Conservation (phyloP, 163 green algal species). For the Picocystis sp. region DNA sequence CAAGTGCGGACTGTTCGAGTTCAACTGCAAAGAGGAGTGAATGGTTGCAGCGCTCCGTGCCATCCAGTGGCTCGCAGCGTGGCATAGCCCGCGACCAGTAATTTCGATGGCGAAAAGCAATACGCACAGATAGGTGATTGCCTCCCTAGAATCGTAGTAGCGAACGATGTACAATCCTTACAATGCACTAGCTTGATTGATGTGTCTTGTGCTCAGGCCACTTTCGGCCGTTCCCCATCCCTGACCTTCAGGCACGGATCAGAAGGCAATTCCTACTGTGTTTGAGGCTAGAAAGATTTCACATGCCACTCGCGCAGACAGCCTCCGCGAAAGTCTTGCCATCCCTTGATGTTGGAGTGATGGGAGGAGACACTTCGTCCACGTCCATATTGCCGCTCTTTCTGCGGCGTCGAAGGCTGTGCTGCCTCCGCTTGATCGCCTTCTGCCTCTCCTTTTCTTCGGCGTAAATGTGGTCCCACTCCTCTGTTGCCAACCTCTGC, state of each 20-base stretch:
- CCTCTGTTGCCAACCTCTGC: slow-evolving; percentile 8
- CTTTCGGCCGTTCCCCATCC: neutral
- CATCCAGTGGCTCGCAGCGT: neutral
- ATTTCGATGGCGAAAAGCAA: too few relatives aligned
- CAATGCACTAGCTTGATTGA: too few relatives aligned
- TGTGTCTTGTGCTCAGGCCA: neutral
- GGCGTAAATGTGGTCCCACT: slow-evolving; percentile 17
- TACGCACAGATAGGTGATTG: too few relatives aligned
- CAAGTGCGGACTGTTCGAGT: slow-evolving; percentile 12
- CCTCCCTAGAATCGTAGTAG: too few relatives aligned
- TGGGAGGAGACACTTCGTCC: too few relatives aligned
- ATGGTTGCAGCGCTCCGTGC: neutral
- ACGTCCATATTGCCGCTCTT: too few relatives aligned
- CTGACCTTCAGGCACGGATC: neutral
- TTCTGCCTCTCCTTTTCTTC: slow-evolving; percentile 18
- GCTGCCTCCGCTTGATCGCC: neutral
- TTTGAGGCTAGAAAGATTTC: neutral
- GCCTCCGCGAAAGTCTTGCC: neutral
- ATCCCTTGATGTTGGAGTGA: neutral
- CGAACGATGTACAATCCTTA: too few relatives aligned
- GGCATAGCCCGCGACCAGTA: neutral
- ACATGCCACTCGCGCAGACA: too few relatives aligned
- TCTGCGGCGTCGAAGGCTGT: too few relatives aligned
- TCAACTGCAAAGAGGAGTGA: slow-evolving; percentile 7
- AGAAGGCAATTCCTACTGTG: neutral